Percentiles rank a stretch among this genome's conserved stretches.
Conservation (phyloP, 2,329 filamentous ascomycete species). For the Fusarium neocosmosporiellum region DNA sequence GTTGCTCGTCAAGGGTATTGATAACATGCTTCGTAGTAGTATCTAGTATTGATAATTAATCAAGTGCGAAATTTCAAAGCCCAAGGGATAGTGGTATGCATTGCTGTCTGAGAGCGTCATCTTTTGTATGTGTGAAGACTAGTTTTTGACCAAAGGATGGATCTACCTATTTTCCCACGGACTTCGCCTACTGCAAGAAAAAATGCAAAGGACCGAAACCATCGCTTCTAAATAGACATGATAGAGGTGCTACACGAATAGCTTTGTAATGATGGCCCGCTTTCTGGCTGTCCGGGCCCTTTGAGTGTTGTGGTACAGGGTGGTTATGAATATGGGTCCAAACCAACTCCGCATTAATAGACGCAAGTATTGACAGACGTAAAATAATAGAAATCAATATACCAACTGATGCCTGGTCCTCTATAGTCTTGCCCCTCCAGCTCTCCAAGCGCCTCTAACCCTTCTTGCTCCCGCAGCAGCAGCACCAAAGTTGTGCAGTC, state of each 20-base stretch:
- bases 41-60: neutral
- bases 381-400: conserved; percentile 13
- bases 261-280: neutral
- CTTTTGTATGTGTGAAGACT: neutral
- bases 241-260: neutral
- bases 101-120: neutral
- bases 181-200: neutral
- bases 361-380: neutral
- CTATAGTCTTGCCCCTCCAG: conserved; percentile 47
- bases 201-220: neutral
- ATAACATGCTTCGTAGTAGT: neutral
- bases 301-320: neutral
- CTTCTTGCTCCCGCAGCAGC: conserved; percentile 52
- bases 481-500: conserved; percentile 89
- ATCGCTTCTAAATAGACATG: neutral
- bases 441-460: conserved; percentile 51
- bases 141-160: neutral
- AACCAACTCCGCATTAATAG: neutral
- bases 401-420: neutral
- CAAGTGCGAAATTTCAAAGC: neutral
- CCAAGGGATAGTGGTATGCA: neutral
- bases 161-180: neutral
- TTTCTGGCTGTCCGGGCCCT: neutral
- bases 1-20: neutral
- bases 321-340: neutral